Percentiles rank a stretch among this genome's conserved stretches.
Evolutionary conservation across 2,329 filamentous ascomycete genomes (phyloP).

Genomic region (Aspergillus uvarum): DNA sequence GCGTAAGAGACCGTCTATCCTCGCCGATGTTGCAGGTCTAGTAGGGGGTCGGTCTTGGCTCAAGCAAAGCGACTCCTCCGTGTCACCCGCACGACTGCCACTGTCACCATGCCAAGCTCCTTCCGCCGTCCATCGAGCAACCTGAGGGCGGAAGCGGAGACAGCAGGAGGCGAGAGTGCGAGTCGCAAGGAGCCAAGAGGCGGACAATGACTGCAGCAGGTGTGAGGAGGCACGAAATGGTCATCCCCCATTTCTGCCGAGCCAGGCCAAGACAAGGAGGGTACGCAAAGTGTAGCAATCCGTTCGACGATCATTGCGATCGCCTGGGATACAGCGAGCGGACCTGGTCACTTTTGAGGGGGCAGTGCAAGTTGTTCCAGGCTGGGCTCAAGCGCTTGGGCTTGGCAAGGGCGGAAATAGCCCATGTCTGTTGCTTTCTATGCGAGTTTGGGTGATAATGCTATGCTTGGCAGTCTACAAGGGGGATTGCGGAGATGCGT

Average conservation of each 20-base stretch:
- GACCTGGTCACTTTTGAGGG: background rate
- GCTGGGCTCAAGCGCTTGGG: background rate
- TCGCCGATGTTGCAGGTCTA: background rate
- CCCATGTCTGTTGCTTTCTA: background rate
- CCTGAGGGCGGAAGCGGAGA: background rate
- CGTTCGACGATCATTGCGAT: background rate
- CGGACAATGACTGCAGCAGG: background rate
- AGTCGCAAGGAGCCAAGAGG: background rate
- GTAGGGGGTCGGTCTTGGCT: background rate
- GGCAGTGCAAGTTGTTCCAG: background rate
- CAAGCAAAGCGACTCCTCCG: background rate
- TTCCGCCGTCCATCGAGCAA: background rate
- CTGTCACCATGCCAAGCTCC: background rate
- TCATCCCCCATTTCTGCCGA: slow-evolving; percentile 1
- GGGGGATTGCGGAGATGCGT: background rate
- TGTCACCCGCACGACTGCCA: background rate
- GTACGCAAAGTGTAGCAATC: slow-evolving; percentile 1
- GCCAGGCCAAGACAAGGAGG: slow-evolving; percentile 6
- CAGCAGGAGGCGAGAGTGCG: background rate
- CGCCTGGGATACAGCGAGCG: background rate
- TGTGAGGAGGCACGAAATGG: background rate
- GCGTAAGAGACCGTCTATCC: background rate
- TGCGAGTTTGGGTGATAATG: slow-evolving; percentile 11
- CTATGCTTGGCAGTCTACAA: slow-evolving; percentile 11
- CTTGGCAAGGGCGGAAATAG: background rate